Conservation (phyloP, 306 rosid genomes). For the Dryas octopetala region DNA sequence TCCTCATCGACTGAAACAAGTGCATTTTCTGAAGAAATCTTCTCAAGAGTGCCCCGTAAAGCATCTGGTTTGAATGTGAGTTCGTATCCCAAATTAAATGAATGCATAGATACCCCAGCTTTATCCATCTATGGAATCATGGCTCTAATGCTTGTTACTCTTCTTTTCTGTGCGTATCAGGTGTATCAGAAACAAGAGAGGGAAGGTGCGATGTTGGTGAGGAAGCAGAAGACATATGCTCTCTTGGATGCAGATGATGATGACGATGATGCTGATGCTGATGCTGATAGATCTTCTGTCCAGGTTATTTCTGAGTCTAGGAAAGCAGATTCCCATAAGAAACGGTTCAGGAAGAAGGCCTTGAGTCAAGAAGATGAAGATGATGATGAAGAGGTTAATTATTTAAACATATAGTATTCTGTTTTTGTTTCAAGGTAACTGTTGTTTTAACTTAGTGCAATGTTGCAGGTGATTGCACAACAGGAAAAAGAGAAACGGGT, state of each 20-base stretch:
- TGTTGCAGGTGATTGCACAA: constrained; percentile 52
- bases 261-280: constrained; percentile 30
- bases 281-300: constrained; percentile 35
- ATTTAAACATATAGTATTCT: constrained; percentile 30
- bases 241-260: constrained; percentile 73
- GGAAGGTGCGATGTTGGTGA: constrained; percentile 76
- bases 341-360: constrained; percentile 71
- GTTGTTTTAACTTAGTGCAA: constrained; percentile 39
- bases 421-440: constrained; percentile 21
- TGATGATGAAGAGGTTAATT: constrained; percentile 72
- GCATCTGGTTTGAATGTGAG: constrained; percentile 60
- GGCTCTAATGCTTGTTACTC: constrained; percentile 17
- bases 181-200: constrained; percentile 79
- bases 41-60: constrained; percentile 64
- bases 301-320: constrained; percentile 35
- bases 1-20: constrained; percentile 54
- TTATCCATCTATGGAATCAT: not conserved
- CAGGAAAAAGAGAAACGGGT: constrained; percentile 57
- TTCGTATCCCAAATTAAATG: constrained; percentile 1
- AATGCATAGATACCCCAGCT: constrained; percentile 4
- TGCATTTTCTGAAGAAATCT: constrained; percentile 68
- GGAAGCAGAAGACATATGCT: constrained; percentile 69
- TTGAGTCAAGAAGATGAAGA: constrained; percentile 65
- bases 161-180: constrained; percentile 40
- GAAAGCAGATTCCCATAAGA: constrained; percentile 45